Evolutionary conservation across 768 basidiomycete species (phyloP).

Genomic region (Basidioascus undulatus): DNA sequence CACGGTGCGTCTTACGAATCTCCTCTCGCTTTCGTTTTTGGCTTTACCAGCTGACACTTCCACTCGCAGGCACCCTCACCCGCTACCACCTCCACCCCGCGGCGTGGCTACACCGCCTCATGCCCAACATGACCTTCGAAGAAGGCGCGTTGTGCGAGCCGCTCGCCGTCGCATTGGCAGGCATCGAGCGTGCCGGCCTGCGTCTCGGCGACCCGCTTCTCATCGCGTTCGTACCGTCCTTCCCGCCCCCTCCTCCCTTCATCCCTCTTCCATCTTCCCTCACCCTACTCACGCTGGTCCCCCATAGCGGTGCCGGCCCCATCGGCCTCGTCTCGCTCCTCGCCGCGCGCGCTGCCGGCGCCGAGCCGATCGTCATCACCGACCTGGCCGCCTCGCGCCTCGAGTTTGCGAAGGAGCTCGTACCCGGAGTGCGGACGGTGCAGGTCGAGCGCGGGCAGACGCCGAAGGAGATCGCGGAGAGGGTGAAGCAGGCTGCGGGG

Average conservation of each 20-base stretch:
- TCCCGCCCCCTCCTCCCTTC: neutral
- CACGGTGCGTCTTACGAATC: too few relatives aligned
- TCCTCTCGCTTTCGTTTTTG: slow-evolving; percentile 16
- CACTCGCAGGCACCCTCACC: slow-evolving; percentile 3
- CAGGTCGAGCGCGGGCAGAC: slow-evolving; percentile 14
- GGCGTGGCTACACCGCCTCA: slow-evolving; percentile 21
- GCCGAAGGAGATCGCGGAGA: slow-evolving; percentile 13
- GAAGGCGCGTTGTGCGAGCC: slow-evolving; percentile 22
- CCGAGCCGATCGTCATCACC: slow-evolving; percentile 22
- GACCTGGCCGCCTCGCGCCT: slow-evolving; percentile 20
- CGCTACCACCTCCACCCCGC: slow-evolving; percentile 18
- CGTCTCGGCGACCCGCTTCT: slow-evolving; percentile 20
- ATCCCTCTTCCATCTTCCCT: neutral
- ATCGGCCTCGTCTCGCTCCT: slow-evolving; percentile 22
- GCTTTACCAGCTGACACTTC: neutral
- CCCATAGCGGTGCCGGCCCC: slow-evolving; percentile 23
- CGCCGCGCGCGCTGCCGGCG: slow-evolving; percentile 20
- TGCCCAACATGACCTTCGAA: slow-evolving; percentile 20
- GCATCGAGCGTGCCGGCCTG: slow-evolving; percentile 19
- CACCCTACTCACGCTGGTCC: neutral
- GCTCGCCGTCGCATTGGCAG: slow-evolving; percentile 21
- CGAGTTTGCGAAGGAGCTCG: slow-evolving; percentile 20
- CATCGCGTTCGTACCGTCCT: slow-evolving; percentile 16
- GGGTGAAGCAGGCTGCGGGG: slow-evolving; percentile 16
- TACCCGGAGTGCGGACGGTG: slow-evolving; percentile 19